phyloP scores from a whole-genome alignment of 352 stramenopile species.

The Aphanomyces astaci region DNA sequence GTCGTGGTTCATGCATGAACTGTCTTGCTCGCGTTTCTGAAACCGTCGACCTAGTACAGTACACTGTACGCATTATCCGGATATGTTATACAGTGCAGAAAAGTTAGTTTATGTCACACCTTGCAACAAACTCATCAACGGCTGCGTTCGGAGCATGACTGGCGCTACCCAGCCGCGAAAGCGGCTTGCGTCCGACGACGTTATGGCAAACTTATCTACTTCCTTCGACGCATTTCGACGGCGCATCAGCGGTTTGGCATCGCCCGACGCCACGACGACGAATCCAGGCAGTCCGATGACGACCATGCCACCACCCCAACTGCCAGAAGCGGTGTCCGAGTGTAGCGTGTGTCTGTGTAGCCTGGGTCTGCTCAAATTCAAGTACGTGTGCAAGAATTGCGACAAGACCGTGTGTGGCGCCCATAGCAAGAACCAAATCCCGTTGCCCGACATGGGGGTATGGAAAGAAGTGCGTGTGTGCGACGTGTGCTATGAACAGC shows the following conservation, averaged over 20 bases:
- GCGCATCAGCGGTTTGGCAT: neutral
- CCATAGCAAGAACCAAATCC: constrained; percentile 73
- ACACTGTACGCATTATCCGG: too few species aligned
- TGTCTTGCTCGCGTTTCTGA: too few species aligned
- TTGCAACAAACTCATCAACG: too few species aligned
- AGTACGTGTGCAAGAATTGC: constrained; percentile 66
- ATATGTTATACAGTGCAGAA: neutral
- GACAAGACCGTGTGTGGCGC: constrained; percentile 52
- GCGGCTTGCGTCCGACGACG: neutral
- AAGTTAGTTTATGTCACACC: too few species aligned
- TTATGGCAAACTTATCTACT: neutral
- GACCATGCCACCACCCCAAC: neutral
- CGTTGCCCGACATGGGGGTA: constrained; percentile 59
- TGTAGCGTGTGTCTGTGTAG: constrained; percentile 13
- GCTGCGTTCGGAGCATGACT: neutral
- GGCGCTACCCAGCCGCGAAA: neutral
- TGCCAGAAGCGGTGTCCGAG: neutral
- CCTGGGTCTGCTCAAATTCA: constrained; percentile 21
- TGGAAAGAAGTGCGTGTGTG: constrained; percentile 72
- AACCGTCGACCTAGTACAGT: too few species aligned
- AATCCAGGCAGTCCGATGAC: neutral
- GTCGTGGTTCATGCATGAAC: too few species aligned
- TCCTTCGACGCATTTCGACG: neutral
- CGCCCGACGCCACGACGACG: neutral
- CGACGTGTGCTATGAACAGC: constrained; percentile 54